Percentiles rank a stretch among this genome's conserved stretches.
phyloP scores from a whole-genome alignment of 495 filamentous ascomycete genomes.

The Penicillium paxilli region DNA sequence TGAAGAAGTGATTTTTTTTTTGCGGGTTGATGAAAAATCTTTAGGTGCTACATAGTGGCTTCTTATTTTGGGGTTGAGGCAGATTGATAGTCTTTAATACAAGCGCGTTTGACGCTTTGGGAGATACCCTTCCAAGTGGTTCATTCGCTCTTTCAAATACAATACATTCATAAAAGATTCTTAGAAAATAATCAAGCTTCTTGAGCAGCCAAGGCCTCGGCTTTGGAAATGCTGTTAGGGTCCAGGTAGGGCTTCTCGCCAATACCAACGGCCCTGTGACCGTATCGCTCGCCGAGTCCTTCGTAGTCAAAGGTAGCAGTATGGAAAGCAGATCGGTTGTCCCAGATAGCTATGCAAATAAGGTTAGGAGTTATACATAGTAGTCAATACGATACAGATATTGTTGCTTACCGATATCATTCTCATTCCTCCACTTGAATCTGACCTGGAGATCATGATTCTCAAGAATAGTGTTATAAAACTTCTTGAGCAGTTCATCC shows the following conservation, averaged over 20 bases:
- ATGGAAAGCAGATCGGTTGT: constrained; percentile 70
- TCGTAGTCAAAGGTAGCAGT: constrained; percentile 70
- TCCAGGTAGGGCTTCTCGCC: constrained; percentile 69
- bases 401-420: constrained; percentile 49
- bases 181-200: background rate
- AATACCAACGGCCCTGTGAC: constrained; percentile 59
- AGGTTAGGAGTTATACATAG: background rate
- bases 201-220: constrained; percentile 29
- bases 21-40: background rate
- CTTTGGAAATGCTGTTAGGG: constrained; percentile 35
- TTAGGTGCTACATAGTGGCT: background rate
- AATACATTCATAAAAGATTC: background rate
- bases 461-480: constrained; percentile 58
- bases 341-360: constrained; percentile 62
- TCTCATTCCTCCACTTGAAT: constrained; percentile 57
- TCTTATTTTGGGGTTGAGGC: background rate
- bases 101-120: background rate
- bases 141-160: too few species aligned
- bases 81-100: constrained; percentile 7
- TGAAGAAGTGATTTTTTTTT: background rate
- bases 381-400: background rate
- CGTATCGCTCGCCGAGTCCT: constrained; percentile 59
- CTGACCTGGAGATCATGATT: constrained; percentile 78
- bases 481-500: constrained; percentile 31
- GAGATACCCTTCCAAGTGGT: too few species aligned